Conservation (phyloP, 495 filamentous ascomycete species). For the Penicillium salamii region DNA sequence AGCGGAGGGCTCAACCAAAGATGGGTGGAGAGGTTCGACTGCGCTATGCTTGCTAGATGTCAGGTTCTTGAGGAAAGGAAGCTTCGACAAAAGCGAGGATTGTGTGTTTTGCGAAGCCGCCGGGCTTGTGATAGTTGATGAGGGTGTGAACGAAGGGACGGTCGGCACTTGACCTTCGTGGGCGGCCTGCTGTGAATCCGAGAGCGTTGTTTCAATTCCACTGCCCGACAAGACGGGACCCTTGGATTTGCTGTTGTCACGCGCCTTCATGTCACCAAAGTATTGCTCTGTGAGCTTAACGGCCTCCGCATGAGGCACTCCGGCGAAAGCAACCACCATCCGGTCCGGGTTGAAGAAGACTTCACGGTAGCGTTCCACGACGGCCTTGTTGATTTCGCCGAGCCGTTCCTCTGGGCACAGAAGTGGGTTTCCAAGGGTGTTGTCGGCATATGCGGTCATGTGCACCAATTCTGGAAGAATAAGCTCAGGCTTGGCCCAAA, state of each 20-base stretch:
- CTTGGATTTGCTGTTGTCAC: slow-evolving; percentile 25
- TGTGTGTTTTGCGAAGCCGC: slow-evolving; percentile 41
- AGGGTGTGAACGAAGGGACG: slow-evolving; percentile 41
- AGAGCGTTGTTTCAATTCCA: slow-evolving; percentile 54
- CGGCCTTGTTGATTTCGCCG: slow-evolving; percentile 66
- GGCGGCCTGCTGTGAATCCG: slow-evolving; percentile 44
- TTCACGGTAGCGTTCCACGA: slow-evolving; percentile 76
- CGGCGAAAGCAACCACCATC: slow-evolving; percentile 93
- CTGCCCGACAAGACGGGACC: slow-evolving; percentile 54
- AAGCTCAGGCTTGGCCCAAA: slow-evolving; percentile 95
- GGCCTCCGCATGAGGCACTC: slow-evolving; percentile 78
- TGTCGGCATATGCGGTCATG: slow-evolving; percentile 89
- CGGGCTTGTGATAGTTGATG: slow-evolving; percentile 36
- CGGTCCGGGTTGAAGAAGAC: slow-evolving; percentile 85
- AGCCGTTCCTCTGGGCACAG: slow-evolving; percentile 86
- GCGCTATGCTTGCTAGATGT: slow-evolving; percentile 65
- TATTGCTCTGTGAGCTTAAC: slow-evolving; percentile 75
- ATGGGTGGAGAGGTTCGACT: slow-evolving; percentile 44
- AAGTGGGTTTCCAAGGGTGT: slow-evolving; percentile 91
- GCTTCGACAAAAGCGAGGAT: slow-evolving; percentile 67
- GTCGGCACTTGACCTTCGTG: slow-evolving; percentile 37
- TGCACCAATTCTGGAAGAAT: slow-evolving; percentile 95
- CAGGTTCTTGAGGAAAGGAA: slow-evolving; percentile 92
- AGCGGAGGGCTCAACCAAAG: slow-evolving; percentile 41
- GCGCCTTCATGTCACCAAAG: slow-evolving; percentile 83